Base-by-base conservation (phyloP, 352 stramenopile species). In the Stephanocyclus meneghinianus region DNA sequence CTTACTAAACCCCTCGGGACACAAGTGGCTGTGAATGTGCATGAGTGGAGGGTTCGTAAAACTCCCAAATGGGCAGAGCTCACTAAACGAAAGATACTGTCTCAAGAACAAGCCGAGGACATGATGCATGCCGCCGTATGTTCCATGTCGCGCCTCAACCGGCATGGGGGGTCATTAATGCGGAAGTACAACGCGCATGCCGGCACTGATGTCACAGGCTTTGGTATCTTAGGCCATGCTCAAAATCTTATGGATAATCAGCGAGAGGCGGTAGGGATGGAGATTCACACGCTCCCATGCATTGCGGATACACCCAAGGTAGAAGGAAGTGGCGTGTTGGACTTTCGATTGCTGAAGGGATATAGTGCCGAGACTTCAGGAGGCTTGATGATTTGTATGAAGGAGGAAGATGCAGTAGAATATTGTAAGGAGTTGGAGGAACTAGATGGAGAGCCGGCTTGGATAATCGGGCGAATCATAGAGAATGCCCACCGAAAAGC, bases 171-270 rank as follows among this genome's bases (percentile, higher is more conserved):
- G 11, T 88, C 90, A 18, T 85, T 98, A 63, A 98, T 98, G 95
- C 85, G 96, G 65, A 97, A 97, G 87, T 93, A 98, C 64, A 85
- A 91, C 26, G 95, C 95, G 5, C 91, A 96, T 82, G 97, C 95
- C 35, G 95, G 92, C n/a, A 98, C 96, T 21, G 96, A 98, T 83
- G 95, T 98, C 45, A 98, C 96, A 68, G 96, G 96, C 71, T 98
- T 98, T 88, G 96, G 96, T 21, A 93, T 98, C 45, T 84, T 98
- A 18, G 95, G 95, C 42, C 96, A 98, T 86, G 94, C 95, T 29
- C 90, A 94, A 66, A 98, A 98, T 86, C 91, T 98, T 67, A 94
- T 95, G 69, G 94, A 97, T 80, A 97, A 96, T 67, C 95, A 98
- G 88, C 84, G 85, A 9, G 83, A 57, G 4, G 81, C 90, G n/a